Base-by-base conservation (phyloP, 768 basidiomycete genomes). In the Suillus sp. region DNA sequence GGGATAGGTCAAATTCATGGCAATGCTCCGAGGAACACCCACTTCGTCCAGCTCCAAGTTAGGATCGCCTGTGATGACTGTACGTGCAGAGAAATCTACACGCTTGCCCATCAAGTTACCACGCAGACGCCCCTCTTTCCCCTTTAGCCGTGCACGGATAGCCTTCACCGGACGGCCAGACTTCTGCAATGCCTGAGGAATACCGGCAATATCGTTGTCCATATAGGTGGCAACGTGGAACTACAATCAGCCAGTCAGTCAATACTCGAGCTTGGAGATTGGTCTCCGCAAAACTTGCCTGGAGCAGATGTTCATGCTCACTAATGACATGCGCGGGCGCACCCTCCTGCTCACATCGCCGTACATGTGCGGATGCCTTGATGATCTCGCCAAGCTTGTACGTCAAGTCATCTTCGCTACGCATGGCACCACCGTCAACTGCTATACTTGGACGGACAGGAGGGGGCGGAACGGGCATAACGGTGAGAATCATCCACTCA, bases 41-140 rank as follows among this genome's bases (percentile, higher is more conserved):
- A 99, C 97, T 71, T 99, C 91, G 67, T 99, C 97, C 69, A 99
- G 78, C 70, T 96, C 91, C 64, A 99, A 72, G 78, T 99, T 99
- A 6, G 97, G 97, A 77, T 99, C 97, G 74, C 97, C 97, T 16
- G 97, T 99, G 73, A 99, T 99, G 70, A 99, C 97, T 20, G 96
- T 99, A 64, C 97, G 92, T 2, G 97, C 97, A 1, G 97, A 99
- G 76, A 99, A 99, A 72, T 99, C 97, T 61, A 99, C 97, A 77
- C 97, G 95, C 78, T 99, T 99, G 55, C 97, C 97, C 97, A 99
- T 99, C 77, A 99, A 74, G 75, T 99, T 99, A 38, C 97, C 97
- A 75, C 97, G 89, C 59, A 99, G 84, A 71, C 97, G 92, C 45
- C 97, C 97, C 77, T 99, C 97, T 77, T 99, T 99, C 58, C 97